Conservation (phyloP, 1,284 basidiomycete genomes). For the Naganishia liquefaciens region DNA sequence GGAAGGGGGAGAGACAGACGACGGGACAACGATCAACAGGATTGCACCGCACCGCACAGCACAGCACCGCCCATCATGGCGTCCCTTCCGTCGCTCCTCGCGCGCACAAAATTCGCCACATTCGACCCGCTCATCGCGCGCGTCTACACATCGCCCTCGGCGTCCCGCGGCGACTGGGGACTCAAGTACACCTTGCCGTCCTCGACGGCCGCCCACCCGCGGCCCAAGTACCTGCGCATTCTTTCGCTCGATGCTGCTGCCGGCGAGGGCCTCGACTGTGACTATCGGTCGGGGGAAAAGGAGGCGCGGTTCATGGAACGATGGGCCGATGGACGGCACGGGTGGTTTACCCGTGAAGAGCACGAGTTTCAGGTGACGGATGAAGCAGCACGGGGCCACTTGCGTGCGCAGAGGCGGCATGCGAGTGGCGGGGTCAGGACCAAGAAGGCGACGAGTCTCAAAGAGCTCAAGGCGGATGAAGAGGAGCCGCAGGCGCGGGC, state of each 20-base stretch:
- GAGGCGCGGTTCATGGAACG: slow-evolving; percentile 50
- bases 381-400: background rate
- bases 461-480: slow-evolving; percentile 39
- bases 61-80: background rate
- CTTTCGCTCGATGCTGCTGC: slow-evolving; percentile 44
- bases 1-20: background rate
- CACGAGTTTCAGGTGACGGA: slow-evolving; percentile 16
- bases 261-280: slow-evolving; percentile 42
- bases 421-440: slow-evolving; percentile 9
- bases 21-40: too few species aligned
- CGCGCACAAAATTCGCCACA: slow-evolving; percentile 46
- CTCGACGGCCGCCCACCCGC: slow-evolving; percentile 38
- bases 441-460: slow-evolving; percentile 19
- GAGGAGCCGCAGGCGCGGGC: background rate
- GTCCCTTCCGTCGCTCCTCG: slow-evolving; percentile 47
- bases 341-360: slow-evolving; percentile 39
- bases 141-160: slow-evolving; percentile 49
- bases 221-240: slow-evolving; percentile 45
- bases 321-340: slow-evolving; percentile 47
- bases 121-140: slow-evolving; percentile 52
- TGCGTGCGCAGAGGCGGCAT: background rate
- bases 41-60: too few species aligned
- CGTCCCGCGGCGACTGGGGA: slow-evolving; percentile 49
- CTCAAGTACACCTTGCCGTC: slow-evolving; percentile 48
- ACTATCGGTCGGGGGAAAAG: slow-evolving; percentile 48